Base-by-base conservation (phyloP, 148 eudicot species). In the Oxyria digyna region DNA sequence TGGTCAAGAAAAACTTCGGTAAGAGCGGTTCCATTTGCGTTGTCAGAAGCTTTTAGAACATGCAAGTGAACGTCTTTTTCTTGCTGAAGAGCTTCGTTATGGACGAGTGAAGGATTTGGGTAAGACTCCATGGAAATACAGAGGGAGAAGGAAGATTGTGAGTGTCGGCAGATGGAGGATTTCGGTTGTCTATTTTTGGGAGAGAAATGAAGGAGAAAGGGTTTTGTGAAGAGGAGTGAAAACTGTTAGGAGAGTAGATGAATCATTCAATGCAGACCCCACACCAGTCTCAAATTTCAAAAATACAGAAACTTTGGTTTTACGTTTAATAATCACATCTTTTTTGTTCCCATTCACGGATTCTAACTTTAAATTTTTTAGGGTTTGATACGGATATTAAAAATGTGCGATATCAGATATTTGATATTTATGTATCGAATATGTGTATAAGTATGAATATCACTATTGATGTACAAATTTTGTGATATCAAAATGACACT, bases 251-350 rank as follows among this genome's bases (percentile, higher is more conserved):
- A 59, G 65, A 59, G 65, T 66, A 66, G 69, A 66, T 66, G 69
- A 66, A 66, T 66, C 69, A 66, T 66, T 66, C 69, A 66, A 66
- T 66, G 69, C 65, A 59, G 6, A 59, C 65, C 65, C 65, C 65
- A 59, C 65, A 27, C 65, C 35, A n/a, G 33, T 29, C 65, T 59
- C 65, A 59, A 59, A 59, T 27, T 59, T 31, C 35, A 59, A 59
- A 59, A 59, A 27, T 9, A 37, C 35, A 59, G 20, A 50, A 50
- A 59, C 65, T 59, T 59, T 59, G 65, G 35, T 59, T 59, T 59
- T 59, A 59, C 65, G 65, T 59, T 59, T 59, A 59, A n/a, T n/a
- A n/a, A 59, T 59, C 65, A 59, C 65, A 31, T 29, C 65, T 59
- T 59, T 38, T 59, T 29, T 59, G 65, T 31, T 15, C 65, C 65